These are phyloP conservation scores for Taphrina communis DNA, from an alignment of 1,139 yeast species.

Conservation along the genomic window DNA sequence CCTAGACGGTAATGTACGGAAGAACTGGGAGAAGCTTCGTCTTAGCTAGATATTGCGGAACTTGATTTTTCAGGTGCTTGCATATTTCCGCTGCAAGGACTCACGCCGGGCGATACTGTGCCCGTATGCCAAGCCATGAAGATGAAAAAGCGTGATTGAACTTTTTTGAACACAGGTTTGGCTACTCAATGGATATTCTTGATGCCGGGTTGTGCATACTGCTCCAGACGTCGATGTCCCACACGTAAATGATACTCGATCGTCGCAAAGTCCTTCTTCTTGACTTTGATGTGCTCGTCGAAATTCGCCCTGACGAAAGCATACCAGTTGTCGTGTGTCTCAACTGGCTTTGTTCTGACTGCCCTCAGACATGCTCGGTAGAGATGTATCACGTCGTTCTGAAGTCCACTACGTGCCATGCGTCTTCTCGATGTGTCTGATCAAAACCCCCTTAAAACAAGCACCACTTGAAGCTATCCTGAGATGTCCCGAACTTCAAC, in stretches of 20 bases:
- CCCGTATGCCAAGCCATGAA: no score
- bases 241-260: constrained; percentile 80
- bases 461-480: no score
- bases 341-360: constrained; percentile 50
- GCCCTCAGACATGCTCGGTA: constrained; percentile 53
- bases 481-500: no score
- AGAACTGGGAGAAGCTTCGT: no score
- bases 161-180: no score
- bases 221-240: constrained; percentile 73
- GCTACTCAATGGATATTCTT: constrained; percentile 29
- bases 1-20: no score
- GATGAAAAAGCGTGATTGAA: no score
- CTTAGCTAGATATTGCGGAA: no score
- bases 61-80: no score
- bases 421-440: neutral
- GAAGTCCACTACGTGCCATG: constrained; percentile 34
- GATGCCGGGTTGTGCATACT: constrained; percentile 60
- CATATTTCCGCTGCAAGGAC: no score
- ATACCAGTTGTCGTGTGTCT: constrained; percentile 49
- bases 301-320: constrained; percentile 64
- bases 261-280: constrained; percentile 80
- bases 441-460: no score
- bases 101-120: no score
- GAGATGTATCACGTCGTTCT: constrained; percentile 49
- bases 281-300: constrained; percentile 60